A percentile compares a stretch with the other conserved stretches of the same genome.
phyloP scores from a whole-genome alignment of 805 yeast species.

The Ogataea henricii region DNA sequence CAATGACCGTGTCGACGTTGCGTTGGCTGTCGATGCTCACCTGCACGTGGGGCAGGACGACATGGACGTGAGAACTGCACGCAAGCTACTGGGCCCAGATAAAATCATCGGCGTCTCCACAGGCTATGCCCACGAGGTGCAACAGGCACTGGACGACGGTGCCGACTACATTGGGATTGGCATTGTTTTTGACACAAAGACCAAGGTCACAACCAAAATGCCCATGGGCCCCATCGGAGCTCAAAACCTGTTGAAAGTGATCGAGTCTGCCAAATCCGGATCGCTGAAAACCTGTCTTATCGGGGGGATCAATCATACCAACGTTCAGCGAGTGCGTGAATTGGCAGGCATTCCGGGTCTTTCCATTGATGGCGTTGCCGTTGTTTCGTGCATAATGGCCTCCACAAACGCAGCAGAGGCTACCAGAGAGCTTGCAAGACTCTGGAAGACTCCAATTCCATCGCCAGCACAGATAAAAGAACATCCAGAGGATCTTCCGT shows the following conservation, averaged over 20 bases:
- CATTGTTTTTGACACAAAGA: slow-evolving; percentile 69
- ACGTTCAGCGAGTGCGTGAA: slow-evolving; percentile 58
- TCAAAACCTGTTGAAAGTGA: slow-evolving; percentile 49
- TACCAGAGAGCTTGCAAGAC: slow-evolving; percentile 40
- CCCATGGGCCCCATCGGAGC: slow-evolving; percentile 76
- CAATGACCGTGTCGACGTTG: slow-evolving; percentile 87
- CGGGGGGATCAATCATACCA: slow-evolving; percentile 73
- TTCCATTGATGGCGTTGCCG: slow-evolving; percentile 77
- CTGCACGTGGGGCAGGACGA: slow-evolving; percentile 94
- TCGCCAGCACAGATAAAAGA: slow-evolving; percentile 18
- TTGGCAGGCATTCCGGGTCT: slow-evolving; percentile 48
- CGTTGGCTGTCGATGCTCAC: slow-evolving; percentile 85
- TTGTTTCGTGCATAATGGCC: slow-evolving; percentile 86
- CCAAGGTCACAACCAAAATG: slow-evolving; percentile 57
- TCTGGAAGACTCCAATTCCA: slow-evolving; percentile 34
- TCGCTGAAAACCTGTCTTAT: slow-evolving; percentile 67
- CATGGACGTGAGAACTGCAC: slow-evolving; percentile 61
- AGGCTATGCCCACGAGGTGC: slow-evolving; percentile 56
- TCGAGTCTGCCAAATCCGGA: slow-evolving; percentile 38
- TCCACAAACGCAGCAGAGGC: slow-evolving; percentile 52
- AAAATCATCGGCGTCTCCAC: slow-evolving; percentile 83
- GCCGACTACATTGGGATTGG: slow-evolving; percentile 86
- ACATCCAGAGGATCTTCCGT: not conserved
- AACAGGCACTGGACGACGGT: slow-evolving; percentile 47
- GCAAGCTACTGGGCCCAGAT: slow-evolving; percentile 67